These are phyloP conservation scores for Phaffomyces opuntiae DNA, from an alignment of 805 yeast genomes.

Conservation along the genomic window DNA sequence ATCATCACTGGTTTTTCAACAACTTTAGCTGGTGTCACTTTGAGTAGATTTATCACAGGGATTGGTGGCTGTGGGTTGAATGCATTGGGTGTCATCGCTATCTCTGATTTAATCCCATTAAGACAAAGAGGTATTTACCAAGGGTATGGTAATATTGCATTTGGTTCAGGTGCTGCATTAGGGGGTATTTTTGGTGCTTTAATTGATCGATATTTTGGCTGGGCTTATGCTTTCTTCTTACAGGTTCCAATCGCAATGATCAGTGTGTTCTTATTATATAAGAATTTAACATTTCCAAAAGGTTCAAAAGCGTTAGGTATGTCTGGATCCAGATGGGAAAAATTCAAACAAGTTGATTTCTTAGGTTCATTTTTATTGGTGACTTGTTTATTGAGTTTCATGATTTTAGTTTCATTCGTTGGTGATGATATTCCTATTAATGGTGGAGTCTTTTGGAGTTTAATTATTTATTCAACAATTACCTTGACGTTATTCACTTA, in stretches of 20 bases:
- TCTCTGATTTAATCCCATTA: conserved; percentile 70
- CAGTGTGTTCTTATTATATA: conserved; percentile 33
- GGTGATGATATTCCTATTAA: conserved; percentile 48
- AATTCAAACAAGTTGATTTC: conserved; percentile 56
- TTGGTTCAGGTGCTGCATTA: conserved; percentile 64
- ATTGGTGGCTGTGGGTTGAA: conserved; percentile 86
- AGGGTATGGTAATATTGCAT: conserved; percentile 69
- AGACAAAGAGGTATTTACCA: conserved; percentile 74
- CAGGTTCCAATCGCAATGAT: conserved; percentile 46
- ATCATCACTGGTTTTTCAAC: conserved; percentile 29
- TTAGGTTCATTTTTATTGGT: conserved; percentile 60
- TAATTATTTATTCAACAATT: conserved; percentile 28
- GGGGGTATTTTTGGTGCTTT: conserved; percentile 63
- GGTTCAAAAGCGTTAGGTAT: conserved; percentile 53
- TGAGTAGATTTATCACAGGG: conserved; percentile 69
- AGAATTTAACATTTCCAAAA: conserved; percentile 31
- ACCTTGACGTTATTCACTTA: conserved; percentile 34
- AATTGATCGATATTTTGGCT: conserved; percentile 45
- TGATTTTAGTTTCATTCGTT: conserved; percentile 61
- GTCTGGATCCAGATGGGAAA: conserved; percentile 33
- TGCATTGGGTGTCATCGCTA: conserved; percentile 61
- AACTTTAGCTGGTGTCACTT: conserved; percentile 24
- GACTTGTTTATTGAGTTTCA: conserved; percentile 45
- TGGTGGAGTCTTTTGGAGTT: conserved; percentile 31
- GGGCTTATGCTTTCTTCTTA: conserved; percentile 56